Percentiles rank a stretch among this genome's conserved stretches.
Conservation (phyloP, 2,329 filamentous ascomycete genomes). For the Aspergillus sp. region DNA sequence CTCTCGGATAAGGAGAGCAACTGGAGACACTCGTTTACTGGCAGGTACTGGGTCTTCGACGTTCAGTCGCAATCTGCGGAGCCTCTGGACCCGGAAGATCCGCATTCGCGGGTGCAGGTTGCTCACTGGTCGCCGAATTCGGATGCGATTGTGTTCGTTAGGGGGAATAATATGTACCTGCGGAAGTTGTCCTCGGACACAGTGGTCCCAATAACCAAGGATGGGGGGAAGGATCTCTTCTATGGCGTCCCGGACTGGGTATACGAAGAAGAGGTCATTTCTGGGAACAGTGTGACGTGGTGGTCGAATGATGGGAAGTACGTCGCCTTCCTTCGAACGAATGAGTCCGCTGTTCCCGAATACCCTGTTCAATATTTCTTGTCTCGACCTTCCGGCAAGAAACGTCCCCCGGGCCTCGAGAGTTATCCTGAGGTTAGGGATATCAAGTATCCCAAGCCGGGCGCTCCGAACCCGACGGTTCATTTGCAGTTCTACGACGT, state of each 20-base stretch:
- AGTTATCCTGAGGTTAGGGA: slow-evolving; percentile 80
- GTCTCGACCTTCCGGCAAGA: slow-evolving; percentile 67
- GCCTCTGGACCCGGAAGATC: slow-evolving; percentile 62
- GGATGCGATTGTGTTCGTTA: slow-evolving; percentile 79
- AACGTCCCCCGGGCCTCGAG: slow-evolving; percentile 62
- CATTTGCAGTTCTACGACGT: slow-evolving; percentile 84
- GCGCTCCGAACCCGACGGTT: slow-evolving; percentile 84
- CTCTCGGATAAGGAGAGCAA: slow-evolving; percentile 62
- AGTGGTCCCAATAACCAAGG: slow-evolving; percentile 66
- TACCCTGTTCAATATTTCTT: slow-evolving; percentile 93
- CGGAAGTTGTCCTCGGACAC: slow-evolving; percentile 54
- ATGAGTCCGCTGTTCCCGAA: slow-evolving; percentile 83
- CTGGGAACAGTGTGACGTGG: slow-evolving; percentile 77
- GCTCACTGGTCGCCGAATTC: slow-evolving; percentile 84
- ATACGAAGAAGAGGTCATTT: slow-evolving; percentile 79
- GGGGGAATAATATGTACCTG: slow-evolving; percentile 82
- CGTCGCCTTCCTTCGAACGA: slow-evolving; percentile 83
- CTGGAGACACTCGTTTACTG: slow-evolving; percentile 85
- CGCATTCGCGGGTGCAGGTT: slow-evolving; percentile 62
- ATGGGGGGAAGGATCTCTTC: slow-evolving; percentile 81
- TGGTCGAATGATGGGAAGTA: slow-evolving; percentile 87
- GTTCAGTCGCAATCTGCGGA: slow-evolving; percentile 69
- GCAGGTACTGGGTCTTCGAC: slow-evolving; percentile 84
- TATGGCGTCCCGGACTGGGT: slow-evolving; percentile 98
- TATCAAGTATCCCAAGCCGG: slow-evolving; percentile 97